These are phyloP conservation scores for Suillus weaverae DNA, from an alignment of 768 basidiomycete species.

Conservation along the genomic window DNA sequence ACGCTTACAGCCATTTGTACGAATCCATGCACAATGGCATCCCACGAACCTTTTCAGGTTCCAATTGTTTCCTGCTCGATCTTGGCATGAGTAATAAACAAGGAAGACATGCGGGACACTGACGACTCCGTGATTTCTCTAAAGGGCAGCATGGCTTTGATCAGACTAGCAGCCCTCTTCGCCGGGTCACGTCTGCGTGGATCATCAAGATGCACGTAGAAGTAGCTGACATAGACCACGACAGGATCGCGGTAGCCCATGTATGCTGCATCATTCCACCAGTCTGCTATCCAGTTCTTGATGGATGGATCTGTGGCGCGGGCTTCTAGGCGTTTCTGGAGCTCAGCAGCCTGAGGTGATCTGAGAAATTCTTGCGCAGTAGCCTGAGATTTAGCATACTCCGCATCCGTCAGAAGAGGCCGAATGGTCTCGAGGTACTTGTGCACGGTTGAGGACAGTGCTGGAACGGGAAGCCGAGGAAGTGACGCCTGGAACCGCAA, in stretches of 20 bases:
- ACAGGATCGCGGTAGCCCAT: slow-evolving; percentile 89
- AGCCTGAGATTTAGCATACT: slow-evolving; percentile 56
- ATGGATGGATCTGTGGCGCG: slow-evolving; percentile 61
- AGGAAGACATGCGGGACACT: slow-evolving; percentile 22
- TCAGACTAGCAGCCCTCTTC: slow-evolving; percentile 73
- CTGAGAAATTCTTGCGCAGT: slow-evolving; percentile 67
- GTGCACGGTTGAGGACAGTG: slow-evolving; percentile 74
- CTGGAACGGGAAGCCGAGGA: slow-evolving; percentile 80
- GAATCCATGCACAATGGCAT: slow-evolving; percentile 86
- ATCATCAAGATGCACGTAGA: slow-evolving; percentile 85
- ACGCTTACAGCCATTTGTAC: slow-evolving; percentile 87
- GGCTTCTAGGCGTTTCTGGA: slow-evolving; percentile 77
- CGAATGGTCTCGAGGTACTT: slow-evolving; percentile 88
- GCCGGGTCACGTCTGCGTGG: slow-evolving; percentile 52
- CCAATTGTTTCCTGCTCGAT: slow-evolving; percentile 60
- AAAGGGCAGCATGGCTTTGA: slow-evolving; percentile 87
- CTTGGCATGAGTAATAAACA: neutral
- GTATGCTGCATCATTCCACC: slow-evolving; percentile 97
- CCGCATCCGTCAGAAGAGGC: slow-evolving; percentile 69
- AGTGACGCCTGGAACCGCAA: slow-evolving; percentile 72
- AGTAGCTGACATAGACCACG: slow-evolving; percentile 92
- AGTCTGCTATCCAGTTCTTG: slow-evolving; percentile 90
- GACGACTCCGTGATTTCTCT: slow-evolving; percentile 81
- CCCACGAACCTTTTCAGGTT: slow-evolving; percentile 82
- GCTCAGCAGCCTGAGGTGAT: slow-evolving; percentile 64